A percentile compares a stretch with the other conserved stretches of the same genome.
Conservation (phyloP, 345 rosid genomes). For the Draba incana region DNA sequence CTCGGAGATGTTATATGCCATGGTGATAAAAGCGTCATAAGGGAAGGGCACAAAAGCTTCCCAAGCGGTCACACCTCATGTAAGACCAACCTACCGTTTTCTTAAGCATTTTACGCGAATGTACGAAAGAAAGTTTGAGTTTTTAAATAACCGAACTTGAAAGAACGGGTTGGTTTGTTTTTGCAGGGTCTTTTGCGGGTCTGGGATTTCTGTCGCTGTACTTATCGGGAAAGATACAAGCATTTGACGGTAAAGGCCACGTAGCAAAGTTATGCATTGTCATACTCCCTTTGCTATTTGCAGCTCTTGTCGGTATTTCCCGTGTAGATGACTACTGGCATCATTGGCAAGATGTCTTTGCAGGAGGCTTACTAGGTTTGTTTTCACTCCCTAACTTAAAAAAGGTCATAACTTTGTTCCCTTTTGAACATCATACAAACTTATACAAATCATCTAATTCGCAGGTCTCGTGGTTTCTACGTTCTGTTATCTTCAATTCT, state of each 20-base stretch:
- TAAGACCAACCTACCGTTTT: constrained; percentile 37
- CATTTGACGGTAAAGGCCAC: constrained; percentile 70
- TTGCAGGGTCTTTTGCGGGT: constrained; percentile 75
- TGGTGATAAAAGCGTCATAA: constrained; percentile 63
- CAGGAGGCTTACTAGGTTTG: constrained; percentile 76
- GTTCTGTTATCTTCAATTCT: constrained; percentile 78
- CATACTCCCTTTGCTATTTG: constrained; percentile 65
- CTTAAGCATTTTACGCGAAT: not conserved
- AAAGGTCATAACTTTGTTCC: constrained; percentile 6
- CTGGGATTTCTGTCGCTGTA: constrained; percentile 61
- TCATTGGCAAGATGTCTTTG: constrained; percentile 87
- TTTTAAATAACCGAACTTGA: no score
- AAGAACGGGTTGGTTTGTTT: not conserved
- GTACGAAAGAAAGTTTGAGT: not conserved
- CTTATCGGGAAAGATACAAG: constrained; percentile 71
- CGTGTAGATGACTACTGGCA: constrained; percentile 92
- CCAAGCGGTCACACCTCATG: constrained; percentile 93
- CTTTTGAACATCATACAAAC: not conserved
- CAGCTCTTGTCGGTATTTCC: constrained; percentile 72
- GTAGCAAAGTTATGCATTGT: constrained; percentile 70
- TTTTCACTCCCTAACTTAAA: constrained; percentile 24
- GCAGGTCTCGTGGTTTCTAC: constrained; percentile 62
- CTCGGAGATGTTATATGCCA: constrained; percentile 77
- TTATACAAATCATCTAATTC: constrained; percentile 1
- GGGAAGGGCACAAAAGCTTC: constrained; percentile 92